Evolutionary conservation across 2,329 filamentous ascomycete species (phyloP), one percentile per base, ranked within the genome.

Genomic region (Diaporthe batatas): DNA sequence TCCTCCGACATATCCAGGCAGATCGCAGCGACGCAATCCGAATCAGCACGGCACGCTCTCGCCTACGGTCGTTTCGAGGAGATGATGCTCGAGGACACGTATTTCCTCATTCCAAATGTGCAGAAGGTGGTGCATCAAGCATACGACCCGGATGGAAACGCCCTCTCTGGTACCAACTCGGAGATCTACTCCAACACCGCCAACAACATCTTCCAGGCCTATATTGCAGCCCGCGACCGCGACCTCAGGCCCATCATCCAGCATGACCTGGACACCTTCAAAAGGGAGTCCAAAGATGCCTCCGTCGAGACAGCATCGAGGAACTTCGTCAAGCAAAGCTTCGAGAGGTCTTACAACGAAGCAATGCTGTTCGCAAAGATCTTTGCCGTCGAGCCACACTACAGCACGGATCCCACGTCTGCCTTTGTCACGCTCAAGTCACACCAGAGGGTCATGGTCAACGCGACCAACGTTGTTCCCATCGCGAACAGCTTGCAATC

Each of bases 1-100:
- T 89, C 88, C 0, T 79, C 83, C 2, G 89, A 90, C n/a, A 83
- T 91, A 57, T 84, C 86, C 0, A 83, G 84, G 51, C 89, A 90
- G 76, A 86, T 91, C 34, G 79, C 83, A 0, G 84, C 83, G 5
- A 90, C 88, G 0, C 86, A 89, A 75, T 90, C 89, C 0, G 88
- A 90, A 73, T 88, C 89, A 0, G 88, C 90, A 11, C 84, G 87
- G 12, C 88, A 90, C 77, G 89, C 89, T 10, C 83, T 91, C 36
- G 87, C 88, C 0, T 91, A 90, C 71, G 89, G 88, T 8, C 87
- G 89, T 3, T 91, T 89, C 55, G 86, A 89, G 71, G 88, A 91
- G 77, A 86, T 89, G 82, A 82, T 91, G 23, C 68, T 70, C 34
- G 80, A 87, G 2, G 88, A 90, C 39, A 88, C 88, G 2, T 89